These are phyloP conservation scores for Castanea crenata DNA, from an alignment of 306 rosid genomes.

Conservation along the genomic window DNA sequence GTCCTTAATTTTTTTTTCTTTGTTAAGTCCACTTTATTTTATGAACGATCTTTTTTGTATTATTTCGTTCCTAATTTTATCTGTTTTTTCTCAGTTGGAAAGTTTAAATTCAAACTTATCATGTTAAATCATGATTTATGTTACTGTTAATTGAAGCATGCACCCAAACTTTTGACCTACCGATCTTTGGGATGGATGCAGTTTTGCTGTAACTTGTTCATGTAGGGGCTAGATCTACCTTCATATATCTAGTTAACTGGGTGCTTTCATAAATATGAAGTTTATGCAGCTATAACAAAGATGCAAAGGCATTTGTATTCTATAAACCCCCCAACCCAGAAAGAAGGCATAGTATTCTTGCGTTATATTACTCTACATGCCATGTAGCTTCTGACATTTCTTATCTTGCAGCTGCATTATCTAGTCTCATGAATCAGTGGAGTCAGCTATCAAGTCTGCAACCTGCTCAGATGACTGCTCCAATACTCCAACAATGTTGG, in stretches of 20 bases:
- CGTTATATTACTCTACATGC: background rate
- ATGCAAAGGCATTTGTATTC: background rate
- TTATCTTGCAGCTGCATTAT: constrained; percentile 1
- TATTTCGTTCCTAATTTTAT: background rate
- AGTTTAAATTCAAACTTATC: background rate
- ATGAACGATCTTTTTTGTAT: background rate
- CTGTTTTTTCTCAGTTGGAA: background rate
- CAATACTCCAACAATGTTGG: background rate
- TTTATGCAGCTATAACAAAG: background rate
- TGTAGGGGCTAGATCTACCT: background rate
- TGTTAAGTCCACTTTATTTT: background rate
- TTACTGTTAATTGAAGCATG: background rate
- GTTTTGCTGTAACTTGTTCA: background rate
- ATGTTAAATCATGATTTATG: background rate
- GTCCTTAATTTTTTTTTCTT: background rate
- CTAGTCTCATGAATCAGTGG: background rate
- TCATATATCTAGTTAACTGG: background rate
- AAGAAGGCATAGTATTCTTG: no score
- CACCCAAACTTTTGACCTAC: no score
- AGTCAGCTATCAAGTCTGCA: background rate
- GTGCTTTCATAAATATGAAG: background rate
- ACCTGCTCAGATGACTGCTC: background rate
- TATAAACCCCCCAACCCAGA: no score
- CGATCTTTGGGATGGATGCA: background rate
- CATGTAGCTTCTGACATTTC: background rate